Evolutionary conservation across 495 filamentous ascomycete genomes (phyloP).

Genomic region (Cercophora scortea): DNA sequence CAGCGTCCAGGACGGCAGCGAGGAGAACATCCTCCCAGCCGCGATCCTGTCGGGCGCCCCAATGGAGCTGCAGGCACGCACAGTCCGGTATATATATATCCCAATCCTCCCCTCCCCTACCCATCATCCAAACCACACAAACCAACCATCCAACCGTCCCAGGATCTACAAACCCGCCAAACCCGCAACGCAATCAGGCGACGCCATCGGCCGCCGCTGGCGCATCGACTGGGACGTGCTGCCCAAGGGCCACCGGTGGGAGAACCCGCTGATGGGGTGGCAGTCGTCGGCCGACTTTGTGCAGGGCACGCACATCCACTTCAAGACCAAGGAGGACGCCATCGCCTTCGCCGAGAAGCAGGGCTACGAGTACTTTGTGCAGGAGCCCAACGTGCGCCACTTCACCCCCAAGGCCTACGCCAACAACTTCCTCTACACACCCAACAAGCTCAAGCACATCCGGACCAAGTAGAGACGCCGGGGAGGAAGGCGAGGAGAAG

Average conservation of each 20-base stretch:
- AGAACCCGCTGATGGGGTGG: slow-evolving; percentile 98
- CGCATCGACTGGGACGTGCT: slow-evolving; percentile 98
- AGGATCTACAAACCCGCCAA: slow-evolving; percentile 90
- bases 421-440: slow-evolving; percentile 83
- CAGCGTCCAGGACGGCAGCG: slow-evolving; percentile 82
- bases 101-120: background rate
- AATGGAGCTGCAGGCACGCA: slow-evolving; percentile 84
- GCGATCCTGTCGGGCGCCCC: slow-evolving; percentile 89
- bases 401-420: slow-evolving; percentile 91
- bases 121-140: background rate
- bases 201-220: slow-evolving; percentile 76
- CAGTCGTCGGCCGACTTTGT: slow-evolving; percentile 88
- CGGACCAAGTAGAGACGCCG: slow-evolving; percentile 65
- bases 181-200: slow-evolving; percentile 87
- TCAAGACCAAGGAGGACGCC: slow-evolving; percentile 91
- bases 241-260: slow-evolving; percentile 82
- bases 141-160: background rate
- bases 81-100: slow-evolving; percentile 62
- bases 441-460: slow-evolving; percentile 84
- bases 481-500: too few species aligned
- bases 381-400: slow-evolving; percentile 85
- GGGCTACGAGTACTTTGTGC: slow-evolving; percentile 97
- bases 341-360: slow-evolving; percentile 96
- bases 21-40: slow-evolving; percentile 68
- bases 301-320: slow-evolving; percentile 85